phyloP scores from a whole-genome alignment of 495 filamentous ascomycete species.

The Paragyromitra xinjiangensis region DNA sequence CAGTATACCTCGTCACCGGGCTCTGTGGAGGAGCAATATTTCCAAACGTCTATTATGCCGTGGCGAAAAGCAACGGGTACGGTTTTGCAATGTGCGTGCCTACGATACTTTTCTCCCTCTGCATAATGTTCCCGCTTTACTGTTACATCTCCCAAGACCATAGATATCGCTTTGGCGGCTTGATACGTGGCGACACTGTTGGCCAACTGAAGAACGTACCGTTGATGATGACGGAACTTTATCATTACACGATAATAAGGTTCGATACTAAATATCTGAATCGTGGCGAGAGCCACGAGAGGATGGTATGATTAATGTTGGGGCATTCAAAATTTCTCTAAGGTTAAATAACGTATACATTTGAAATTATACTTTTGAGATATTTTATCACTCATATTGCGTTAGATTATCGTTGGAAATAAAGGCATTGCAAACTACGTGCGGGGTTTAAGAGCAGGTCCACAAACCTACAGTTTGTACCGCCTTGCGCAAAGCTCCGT shows the following conservation, averaged over 20 bases:
- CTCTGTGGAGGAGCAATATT: conserved; percentile 68
- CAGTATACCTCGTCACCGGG: conserved; percentile 65
- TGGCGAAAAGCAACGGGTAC: conserved; percentile 55
- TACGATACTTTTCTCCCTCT: conserved; percentile 64
- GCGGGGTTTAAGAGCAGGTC: not conserved
- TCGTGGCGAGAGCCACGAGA: not conserved
- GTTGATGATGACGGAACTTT: conserved; percentile 10
- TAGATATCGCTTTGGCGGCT: conserved; percentile 3
- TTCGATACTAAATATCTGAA: not conserved
- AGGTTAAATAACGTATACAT: not conserved
- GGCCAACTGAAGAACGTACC: conserved; percentile 8
- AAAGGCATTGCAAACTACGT: not conserved
- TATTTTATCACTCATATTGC: not conserved
- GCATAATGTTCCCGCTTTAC: conserved; percentile 33
- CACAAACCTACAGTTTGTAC: not conserved
- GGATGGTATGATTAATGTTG: not conserved
- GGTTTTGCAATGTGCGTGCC: conserved; percentile 64
- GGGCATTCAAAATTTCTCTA: not conserved
- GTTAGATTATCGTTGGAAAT: not conserved
- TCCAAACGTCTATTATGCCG: conserved; percentile 65
- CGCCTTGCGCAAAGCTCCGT: not conserved
- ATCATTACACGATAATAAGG: not conserved
- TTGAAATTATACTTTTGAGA: not conserved
- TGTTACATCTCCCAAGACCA: conserved; percentile 21
- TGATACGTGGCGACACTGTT: conserved; percentile 18